Conservation (phyloP, 2,329 filamentous ascomycete species). For the Amauroascus niger region DNA sequence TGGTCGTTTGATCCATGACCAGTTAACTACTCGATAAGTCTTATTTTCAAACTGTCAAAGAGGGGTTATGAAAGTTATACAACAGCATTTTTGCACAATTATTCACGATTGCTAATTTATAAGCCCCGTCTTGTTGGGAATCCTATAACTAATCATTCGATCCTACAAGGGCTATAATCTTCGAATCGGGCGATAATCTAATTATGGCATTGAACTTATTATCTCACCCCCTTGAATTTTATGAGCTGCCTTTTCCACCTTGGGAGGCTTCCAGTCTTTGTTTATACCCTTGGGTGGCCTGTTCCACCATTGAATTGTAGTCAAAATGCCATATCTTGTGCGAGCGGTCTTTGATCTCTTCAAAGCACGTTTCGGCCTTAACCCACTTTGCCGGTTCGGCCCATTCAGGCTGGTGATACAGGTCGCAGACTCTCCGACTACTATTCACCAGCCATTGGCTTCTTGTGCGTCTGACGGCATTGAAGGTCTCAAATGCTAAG, state of each 20-base stretch:
- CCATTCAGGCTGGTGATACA: background rate
- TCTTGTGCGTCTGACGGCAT: background rate
- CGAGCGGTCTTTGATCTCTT: background rate
- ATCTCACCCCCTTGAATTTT: no score
- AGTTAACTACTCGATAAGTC: no score
- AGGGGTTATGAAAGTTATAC: no score
- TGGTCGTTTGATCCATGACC: no score
- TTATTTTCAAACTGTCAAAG: no score
- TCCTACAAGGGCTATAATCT: no score
- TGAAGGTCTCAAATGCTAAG: conserved; percentile 20
- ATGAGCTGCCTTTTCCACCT: background rate
- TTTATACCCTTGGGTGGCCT: background rate
- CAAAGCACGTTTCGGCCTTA: background rate
- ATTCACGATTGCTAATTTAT: no score
- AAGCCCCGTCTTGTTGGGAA: no score
- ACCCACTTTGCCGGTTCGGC: background rate
- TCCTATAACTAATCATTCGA: no score
- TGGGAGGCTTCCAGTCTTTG: background rate
- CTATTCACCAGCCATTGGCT: conserved; percentile 4
- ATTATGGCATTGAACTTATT: no score
- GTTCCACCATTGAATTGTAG: background rate
- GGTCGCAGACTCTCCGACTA: background rate
- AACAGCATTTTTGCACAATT: no score
- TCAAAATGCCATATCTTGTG: conserved; percentile 2
- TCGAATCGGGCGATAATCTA: no score